Percentiles rank a stretch among this genome's conserved stretches.
Conservation (phyloP, 2,329 filamentous ascomycete genomes). For the Blastomyces silverae region DNA sequence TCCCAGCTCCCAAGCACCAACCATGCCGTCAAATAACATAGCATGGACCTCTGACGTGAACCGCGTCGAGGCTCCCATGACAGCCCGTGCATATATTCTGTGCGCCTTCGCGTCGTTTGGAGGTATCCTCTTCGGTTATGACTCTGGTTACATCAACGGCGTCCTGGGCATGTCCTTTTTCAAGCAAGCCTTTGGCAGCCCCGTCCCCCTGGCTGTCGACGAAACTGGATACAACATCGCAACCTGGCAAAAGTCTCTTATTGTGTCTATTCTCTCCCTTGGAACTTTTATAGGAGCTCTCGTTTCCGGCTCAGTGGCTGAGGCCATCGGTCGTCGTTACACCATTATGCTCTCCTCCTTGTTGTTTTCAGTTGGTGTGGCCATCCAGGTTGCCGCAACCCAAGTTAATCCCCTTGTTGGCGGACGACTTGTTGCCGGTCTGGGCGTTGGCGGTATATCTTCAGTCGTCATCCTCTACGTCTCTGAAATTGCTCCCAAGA, state of each 20-base stretch:
- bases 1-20: not conserved
- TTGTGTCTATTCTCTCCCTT: constrained; percentile 68
- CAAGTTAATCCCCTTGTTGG: constrained; percentile 48
- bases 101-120: constrained; percentile 66
- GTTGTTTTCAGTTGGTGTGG: constrained; percentile 54
- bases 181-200: constrained; percentile 19
- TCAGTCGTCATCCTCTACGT: constrained; percentile 39
- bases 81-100: constrained; percentile 61
- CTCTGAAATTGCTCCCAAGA: constrained; percentile 35
- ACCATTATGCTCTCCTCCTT: constrained; percentile 56
- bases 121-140: constrained; percentile 44
- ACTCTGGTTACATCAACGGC: constrained; percentile 39
- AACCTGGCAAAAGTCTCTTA: constrained; percentile 48
- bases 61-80: constrained; percentile 61
- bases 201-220: constrained; percentile 17
- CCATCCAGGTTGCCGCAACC: constrained; percentile 55
- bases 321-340: constrained; percentile 58
- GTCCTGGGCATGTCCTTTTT: constrained; percentile 38
- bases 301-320: constrained; percentile 54
- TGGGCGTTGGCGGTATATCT: constrained; percentile 38
- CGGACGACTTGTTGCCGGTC: constrained; percentile 38
- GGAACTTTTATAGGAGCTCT: constrained; percentile 72
- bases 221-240: constrained; percentile 19
- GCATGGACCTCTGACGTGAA: constrained; percentile 45
- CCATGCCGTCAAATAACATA: constrained; percentile 13